A percentile compares a stretch with the other conserved stretches of the same genome.
Conservation (phyloP, 2,329 filamentous ascomycete species). For the Fusarium paranaense region DNA sequence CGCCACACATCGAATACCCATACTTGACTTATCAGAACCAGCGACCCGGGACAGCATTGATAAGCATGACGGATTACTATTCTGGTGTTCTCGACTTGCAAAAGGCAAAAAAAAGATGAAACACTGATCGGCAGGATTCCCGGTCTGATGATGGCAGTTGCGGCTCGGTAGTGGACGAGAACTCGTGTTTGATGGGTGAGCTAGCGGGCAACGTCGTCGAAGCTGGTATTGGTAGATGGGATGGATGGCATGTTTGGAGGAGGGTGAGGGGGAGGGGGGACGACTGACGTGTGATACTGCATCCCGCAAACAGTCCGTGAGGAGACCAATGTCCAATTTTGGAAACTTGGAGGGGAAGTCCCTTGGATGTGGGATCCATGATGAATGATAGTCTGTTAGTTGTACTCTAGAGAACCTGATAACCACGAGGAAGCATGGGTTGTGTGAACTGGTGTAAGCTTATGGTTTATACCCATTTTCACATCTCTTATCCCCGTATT, state of each 20-base stretch:
- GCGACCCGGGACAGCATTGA: not conserved
- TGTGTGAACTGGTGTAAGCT: not conserved
- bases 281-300: conserved; percentile 35
- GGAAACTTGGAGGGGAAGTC: conserved; percentile 20
- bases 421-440: not conserved
- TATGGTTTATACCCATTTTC: not conserved
- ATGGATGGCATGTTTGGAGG: not conserved
- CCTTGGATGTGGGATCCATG: conserved; percentile 25
- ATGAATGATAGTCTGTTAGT: conserved; percentile 2
- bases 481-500: not conserved
- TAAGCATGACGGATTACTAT: conserved; percentile 16
- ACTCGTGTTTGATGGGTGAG: conserved; percentile 23
- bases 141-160: conserved; percentile 24
- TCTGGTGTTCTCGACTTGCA: conserved; percentile 6
- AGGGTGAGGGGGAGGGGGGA: not conserved
- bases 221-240: not conserved
- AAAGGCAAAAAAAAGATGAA: conserved; percentile 31
- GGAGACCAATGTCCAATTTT: conserved; percentile 27
- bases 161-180: conserved; percentile 21
- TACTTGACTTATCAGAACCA: not conserved
- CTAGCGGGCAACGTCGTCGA: conserved; percentile 2
- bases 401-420: not conserved
- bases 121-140: conserved; percentile 33
- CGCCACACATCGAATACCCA: not conserved
- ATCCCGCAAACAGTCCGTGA: conserved; percentile 18